Evolutionary conservation across 805 yeast genomes (phyloP).

Genomic region (Kazachstania martiniae): DNA sequence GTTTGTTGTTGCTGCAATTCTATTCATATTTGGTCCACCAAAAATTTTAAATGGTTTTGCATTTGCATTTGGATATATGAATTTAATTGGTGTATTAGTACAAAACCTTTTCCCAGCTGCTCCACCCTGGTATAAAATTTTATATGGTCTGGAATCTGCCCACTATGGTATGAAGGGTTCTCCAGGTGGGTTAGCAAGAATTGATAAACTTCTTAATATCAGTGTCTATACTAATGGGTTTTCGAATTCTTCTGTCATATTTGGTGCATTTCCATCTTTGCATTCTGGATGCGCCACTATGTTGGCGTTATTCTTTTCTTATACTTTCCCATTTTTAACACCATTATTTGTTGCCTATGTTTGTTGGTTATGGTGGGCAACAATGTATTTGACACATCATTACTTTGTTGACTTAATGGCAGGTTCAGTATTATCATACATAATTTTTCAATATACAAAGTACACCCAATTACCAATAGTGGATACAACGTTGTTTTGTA

Average conservation of each 20-base stretch:
- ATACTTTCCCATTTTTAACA: slow-evolving; percentile 63
- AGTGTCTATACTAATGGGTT: slow-evolving; percentile 79
- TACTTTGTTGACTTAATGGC: slow-evolving; percentile 87
- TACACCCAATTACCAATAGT: slow-evolving; percentile 56
- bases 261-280: slow-evolving; percentile 83
- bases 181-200: slow-evolving; percentile 89
- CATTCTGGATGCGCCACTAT: slow-evolving; percentile 92
- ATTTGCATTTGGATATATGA: slow-evolving; percentile 92
- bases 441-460: slow-evolving; percentile 59
- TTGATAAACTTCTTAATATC: slow-evolving; percentile 67
- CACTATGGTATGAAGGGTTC: slow-evolving; percentile 86
- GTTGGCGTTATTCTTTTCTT: slow-evolving; percentile 80
- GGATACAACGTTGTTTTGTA: slow-evolving; percentile 43
- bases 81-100: slow-evolving; percentile 68
- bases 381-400: slow-evolving; percentile 96
- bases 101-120: slow-evolving; percentile 88
- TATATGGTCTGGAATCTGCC: slow-evolving; percentile 82
- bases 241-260: slow-evolving; percentile 79
- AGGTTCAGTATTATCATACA: slow-evolving; percentile 77
- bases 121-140: slow-evolving; percentile 91
- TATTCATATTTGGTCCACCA: slow-evolving; percentile 89
- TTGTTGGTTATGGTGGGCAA: slow-evolving; percentile 96
- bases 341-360: slow-evolving; percentile 67
- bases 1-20: slow-evolving; percentile 65
- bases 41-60: slow-evolving; percentile 72